Evolutionary conservation across 1,284 basidiomycete genomes (phyloP).

Genomic region (Vanrija pseudolonga): DNA sequence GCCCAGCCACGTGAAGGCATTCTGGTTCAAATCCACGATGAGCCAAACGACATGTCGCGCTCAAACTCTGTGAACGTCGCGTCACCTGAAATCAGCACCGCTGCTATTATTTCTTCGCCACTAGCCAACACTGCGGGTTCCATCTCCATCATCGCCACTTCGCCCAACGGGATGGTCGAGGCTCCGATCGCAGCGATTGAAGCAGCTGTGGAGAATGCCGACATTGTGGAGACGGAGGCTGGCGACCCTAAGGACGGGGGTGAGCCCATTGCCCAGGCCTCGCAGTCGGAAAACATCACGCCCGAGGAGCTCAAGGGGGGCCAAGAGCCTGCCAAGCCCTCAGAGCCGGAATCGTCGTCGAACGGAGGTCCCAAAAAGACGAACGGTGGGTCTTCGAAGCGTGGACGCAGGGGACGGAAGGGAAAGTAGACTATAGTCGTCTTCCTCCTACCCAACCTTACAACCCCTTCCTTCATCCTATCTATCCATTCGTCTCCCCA

Average conservation of each 20-base stretch:
- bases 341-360: too few species aligned
- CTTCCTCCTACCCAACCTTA: neutral
- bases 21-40: constrained; percentile 6
- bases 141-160: neutral
- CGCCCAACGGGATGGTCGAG: constrained; percentile 1
- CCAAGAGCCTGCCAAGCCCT: too few species aligned
- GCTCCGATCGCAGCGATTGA: too few species aligned
- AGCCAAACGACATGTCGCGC: neutral
- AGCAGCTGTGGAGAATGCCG: constrained; percentile 1
- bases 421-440: constrained; percentile 9
- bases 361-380: constrained; percentile 1
- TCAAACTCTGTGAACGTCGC: neutral
- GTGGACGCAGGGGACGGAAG: constrained; percentile 10
- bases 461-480: neutral
- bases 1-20: constrained; percentile 7
- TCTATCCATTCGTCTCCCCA: neutral
- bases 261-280: too few species aligned
- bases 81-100: neutral
- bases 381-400: constrained; percentile 1
- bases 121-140: neutral
- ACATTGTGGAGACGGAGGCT: constrained; percentile 2
- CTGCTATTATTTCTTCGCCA: neutral
- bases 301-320: too few species aligned
- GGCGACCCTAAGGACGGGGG: neutral
- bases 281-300: too few species aligned